Evolutionary conservation across 305 asterid genomes (phyloP).

Genomic region (Fraxinus baroniana): DNA sequence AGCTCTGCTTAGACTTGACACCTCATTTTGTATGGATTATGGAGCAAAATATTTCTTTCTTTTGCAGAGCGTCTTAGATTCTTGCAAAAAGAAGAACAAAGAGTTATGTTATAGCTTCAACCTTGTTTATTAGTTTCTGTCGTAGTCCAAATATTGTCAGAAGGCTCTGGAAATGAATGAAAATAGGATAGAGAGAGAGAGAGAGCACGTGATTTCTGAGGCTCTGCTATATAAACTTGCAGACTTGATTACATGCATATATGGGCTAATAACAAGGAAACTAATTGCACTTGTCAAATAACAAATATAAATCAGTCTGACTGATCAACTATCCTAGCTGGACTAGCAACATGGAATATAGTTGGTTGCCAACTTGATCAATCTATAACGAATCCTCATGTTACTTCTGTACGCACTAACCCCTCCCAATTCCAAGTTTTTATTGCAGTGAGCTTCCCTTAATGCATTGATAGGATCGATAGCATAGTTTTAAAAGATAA

Average conservation of each 20-base stretch:
- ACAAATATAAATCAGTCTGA: neutral
- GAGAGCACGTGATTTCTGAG: neutral
- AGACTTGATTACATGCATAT: neutral
- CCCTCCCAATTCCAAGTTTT: neutral
- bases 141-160: neutral
- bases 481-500: neutral
- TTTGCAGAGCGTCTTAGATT: neutral
- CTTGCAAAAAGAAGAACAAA: neutral
- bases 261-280: neutral
- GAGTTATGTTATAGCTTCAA: neutral
- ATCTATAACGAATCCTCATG: neutral
- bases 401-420: neutral
- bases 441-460: neutral
- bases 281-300: neutral
- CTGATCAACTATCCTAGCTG: neutral
- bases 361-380: neutral
- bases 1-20: neutral
- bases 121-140: neutral
- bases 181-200: neutral
- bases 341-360: neutral
- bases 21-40: neutral
- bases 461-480: neutral
- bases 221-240: neutral
- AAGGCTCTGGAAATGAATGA: neutral
- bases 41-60: neutral